Percentiles rank a stretch among this genome's conserved stretches.
Evolutionary conservation across 441 rosid species (phyloP).

Genomic region (Francoa sonchifolia): DNA sequence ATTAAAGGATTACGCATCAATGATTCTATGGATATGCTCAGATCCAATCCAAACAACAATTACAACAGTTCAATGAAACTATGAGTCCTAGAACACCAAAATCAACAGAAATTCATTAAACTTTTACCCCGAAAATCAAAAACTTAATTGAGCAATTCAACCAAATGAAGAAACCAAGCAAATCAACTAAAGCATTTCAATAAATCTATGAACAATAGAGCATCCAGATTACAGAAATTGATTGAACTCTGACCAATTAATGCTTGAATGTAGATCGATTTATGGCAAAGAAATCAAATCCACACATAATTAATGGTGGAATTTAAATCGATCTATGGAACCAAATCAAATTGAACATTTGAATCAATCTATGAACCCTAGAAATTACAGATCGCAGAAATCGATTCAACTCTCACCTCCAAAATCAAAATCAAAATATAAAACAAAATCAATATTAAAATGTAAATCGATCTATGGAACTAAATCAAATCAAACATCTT

Average conservation of each 20-base stretch:
- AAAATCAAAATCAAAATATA: not conserved
- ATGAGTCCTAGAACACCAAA: not conserved
- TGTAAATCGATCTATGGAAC: conserved; percentile 16
- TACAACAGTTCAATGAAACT: no score
- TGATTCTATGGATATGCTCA: not conserved
- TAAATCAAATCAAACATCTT: no score
- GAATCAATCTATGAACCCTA: no score
- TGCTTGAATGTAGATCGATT: no score
- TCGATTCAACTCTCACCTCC: not conserved
- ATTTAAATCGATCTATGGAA: conserved; percentile 18
- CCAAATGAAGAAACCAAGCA: no score
- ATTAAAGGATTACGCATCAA: not conserved
- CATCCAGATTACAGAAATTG: not conserved
- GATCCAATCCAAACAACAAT: not conserved
- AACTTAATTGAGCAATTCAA: no score
- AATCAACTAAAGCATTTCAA: no score
- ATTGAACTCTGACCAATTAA: not conserved
- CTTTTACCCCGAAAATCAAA: conserved; percentile 1
- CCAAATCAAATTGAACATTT: no score
- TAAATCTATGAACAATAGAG: no score
- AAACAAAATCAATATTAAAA: not conserved
- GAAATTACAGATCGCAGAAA: not conserved
- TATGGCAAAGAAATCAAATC: no score
- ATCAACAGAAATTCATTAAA: not conserved
- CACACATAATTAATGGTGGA: no score